Conservation (phyloP, 768 basidiomycete genomes). For the Lactifluus hygrophoroides region DNA sequence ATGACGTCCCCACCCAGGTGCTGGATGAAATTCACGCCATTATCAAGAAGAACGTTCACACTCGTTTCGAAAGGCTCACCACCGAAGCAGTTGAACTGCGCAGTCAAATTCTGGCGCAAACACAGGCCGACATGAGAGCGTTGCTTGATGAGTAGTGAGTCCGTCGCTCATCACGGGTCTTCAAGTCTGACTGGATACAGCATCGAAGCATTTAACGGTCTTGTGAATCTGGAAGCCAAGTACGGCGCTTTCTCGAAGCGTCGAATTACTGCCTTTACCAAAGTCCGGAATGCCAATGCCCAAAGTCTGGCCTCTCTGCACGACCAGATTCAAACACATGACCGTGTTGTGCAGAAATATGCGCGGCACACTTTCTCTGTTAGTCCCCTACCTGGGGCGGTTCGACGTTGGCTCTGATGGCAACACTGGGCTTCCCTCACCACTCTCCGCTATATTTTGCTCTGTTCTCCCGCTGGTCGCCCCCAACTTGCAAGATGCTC, state of each 20-base stretch:
- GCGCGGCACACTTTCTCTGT: slow-evolving; percentile 3
- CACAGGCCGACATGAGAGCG: slow-evolving; percentile 6
- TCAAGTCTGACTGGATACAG: slow-evolving; percentile 5
- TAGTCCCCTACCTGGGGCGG: not conserved
- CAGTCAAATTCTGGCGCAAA: slow-evolving; percentile 11
- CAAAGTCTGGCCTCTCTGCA: not conserved
- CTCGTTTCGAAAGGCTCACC: slow-evolving; percentile 15
- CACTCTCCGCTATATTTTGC: not conserved
- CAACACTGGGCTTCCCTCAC: not conserved
- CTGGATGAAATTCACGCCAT: slow-evolving; percentile 13
- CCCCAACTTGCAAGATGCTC: not conserved
- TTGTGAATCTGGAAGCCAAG: slow-evolving; percentile 11
- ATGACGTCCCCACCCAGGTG: not conserved
- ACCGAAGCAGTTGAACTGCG: slow-evolving; percentile 6
- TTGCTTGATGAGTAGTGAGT: slow-evolving; percentile 18
- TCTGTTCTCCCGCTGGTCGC: not conserved
- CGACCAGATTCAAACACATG: slow-evolving; percentile 6
- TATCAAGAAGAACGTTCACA: slow-evolving; percentile 9
- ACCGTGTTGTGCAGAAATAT: slow-evolving; percentile 6
- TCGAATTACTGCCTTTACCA: slow-evolving; percentile 2
- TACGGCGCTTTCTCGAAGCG: slow-evolving; percentile 13
- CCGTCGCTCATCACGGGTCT: not conserved
- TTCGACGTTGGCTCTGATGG: slow-evolving; percentile 14
- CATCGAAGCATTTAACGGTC: slow-evolving; percentile 9
- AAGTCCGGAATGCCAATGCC: not conserved